Evolutionary conservation across 1,139 yeast species (phyloP), one percentile per base, ranked within the genome.

Genomic region (Pichia norvegensis): DNA sequence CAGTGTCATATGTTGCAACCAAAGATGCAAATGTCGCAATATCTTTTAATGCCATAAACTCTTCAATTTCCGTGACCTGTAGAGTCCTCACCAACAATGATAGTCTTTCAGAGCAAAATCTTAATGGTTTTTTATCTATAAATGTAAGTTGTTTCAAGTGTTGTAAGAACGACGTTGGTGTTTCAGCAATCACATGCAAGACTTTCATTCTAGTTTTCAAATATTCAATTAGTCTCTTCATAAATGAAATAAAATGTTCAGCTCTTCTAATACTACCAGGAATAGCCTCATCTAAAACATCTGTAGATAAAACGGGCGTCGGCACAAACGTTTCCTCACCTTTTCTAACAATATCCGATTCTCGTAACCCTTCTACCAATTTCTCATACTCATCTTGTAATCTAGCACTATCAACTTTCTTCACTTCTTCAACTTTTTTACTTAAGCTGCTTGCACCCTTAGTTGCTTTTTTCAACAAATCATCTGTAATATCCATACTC

Each of bases 261-360:
- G 97, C 99, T 57, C 95, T 79, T 53, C 98, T 72, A 43, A 92
- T 92, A 58, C 94, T 90, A 10, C 99, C 99, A 0, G 99, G 99
- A 10, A 92, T 81, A 0, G 98, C 97, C 60, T 92, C 98, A 41
- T 81, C 83, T 41, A 92, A 67, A 37, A 92, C 67, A 64, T 92
- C 98, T 43, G 79, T 79, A 0, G 97, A 88, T 43, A 92, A 67
- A 0, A 82, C 85, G 0, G 98, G 98, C 47, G 86, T 87, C 36
- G 92, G 79, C 79, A 90, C 81, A 61, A 88, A 85, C 27, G 80
- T 67, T 57, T 87, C 95, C 44, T 79, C 84, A 11, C 46, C 49
- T 51, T 84, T 65, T 33, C 55, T 52, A 4, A 79, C 83, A 2
- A 78, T 70, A 54, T 85, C 95, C 0, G 88, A 78, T 45, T 83